Percentiles rank a stretch among this genome's conserved stretches.
phyloP scores from a whole-genome alignment of 1,284 basidiomycete genomes.

The Ustilago cynodontis region DNA sequence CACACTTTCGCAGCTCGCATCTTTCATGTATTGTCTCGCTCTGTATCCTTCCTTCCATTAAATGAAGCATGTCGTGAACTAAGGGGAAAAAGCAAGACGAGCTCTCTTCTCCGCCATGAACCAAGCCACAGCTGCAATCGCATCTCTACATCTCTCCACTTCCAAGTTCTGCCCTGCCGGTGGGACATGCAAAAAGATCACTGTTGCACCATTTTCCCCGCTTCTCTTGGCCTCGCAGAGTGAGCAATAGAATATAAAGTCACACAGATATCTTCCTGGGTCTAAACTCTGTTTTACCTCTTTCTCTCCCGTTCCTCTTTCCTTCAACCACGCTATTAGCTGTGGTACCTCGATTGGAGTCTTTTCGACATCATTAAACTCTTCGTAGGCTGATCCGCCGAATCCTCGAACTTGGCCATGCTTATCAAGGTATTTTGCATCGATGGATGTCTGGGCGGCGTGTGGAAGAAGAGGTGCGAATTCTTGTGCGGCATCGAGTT shows the following conservation, averaged over 20 bases:
- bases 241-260: conserved; percentile 50
- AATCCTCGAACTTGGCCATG: conserved; percentile 34
- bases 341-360: conserved; percentile 16
- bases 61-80: no score
- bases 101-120: conserved; percentile 21
- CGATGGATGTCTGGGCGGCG: background rate
- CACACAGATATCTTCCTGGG: conserved; percentile 52
- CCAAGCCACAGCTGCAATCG: conserved; percentile 41
- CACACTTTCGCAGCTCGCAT: background rate
- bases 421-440: conserved; percentile 11
- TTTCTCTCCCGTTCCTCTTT: conserved; percentile 1
- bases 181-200: conserved; percentile 49
- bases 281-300: conserved; percentile 35
- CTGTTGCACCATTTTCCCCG: conserved; percentile 1
- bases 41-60: no score
- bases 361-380: conserved; percentile 19
- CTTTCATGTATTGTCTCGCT: background rate
- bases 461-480: conserved; percentile 16
- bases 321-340: conserved; percentile 26
- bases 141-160: conserved; percentile 22
- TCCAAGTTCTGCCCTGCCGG: conserved; percentile 18
- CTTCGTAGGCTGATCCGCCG: conserved; percentile 22
- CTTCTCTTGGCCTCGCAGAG: conserved; percentile 28
- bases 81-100: background rate
- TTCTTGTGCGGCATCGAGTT: conserved; percentile 21